Evolutionary conservation across 305 asterid genomes (phyloP).

Genomic region (Fraxinus ornus): DNA sequence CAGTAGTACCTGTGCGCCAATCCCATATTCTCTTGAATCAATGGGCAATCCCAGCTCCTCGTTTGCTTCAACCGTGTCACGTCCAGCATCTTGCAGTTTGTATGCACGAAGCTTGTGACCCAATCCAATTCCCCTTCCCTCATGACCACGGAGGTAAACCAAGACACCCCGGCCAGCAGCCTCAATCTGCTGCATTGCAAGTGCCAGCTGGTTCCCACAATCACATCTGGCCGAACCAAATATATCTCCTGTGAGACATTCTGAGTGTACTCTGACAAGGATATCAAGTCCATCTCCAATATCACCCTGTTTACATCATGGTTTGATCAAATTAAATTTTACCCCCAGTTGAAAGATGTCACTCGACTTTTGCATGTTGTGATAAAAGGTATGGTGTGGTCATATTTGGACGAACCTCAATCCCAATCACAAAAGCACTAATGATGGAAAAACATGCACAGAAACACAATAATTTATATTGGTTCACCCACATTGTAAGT

Average conservation of each 20-base stretch:
- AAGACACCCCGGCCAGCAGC: conserved; percentile 87
- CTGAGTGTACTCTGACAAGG: conserved; percentile 94
- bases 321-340: neutral
- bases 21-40: conserved; percentile 96
- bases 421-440: neutral
- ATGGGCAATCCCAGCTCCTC: conserved; percentile 95
- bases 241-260: conserved; percentile 96
- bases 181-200: conserved; percentile 93
- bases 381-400: neutral
- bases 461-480: neutral
- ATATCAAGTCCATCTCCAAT: conserved; percentile 83
- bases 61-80: conserved; percentile 96
- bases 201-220: conserved; percentile 86
- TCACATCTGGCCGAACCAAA: conserved; percentile 97
- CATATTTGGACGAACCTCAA: neutral
- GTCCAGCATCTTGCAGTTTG: conserved; percentile 90
- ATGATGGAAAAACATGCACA: neutral
- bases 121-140: conserved; percentile 95
- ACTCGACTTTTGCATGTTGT: neutral
- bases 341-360: neutral
- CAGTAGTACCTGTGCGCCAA: conserved; percentile 89
- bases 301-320: conserved; percentile 63
- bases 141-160: conserved; percentile 94
- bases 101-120: conserved; percentile 98
- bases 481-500: neutral